phyloP scores from a whole-genome alignment of 2,329 filamentous ascomycete genomes.

The Neonectria ditissima region DNA sequence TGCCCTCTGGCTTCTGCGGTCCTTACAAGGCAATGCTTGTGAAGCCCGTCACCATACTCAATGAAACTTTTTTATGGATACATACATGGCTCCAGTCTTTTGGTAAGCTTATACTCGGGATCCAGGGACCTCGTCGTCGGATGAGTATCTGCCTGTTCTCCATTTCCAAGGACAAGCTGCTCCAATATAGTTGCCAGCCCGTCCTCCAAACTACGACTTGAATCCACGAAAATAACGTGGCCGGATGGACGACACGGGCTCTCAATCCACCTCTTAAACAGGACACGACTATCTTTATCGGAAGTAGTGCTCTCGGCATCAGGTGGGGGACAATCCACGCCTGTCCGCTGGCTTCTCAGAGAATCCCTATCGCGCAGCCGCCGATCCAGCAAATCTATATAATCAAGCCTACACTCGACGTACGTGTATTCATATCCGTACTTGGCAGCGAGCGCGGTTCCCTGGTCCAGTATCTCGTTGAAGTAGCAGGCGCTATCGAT shows the following conservation, averaged over 20 bases:
- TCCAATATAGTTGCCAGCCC: constrained; percentile 39
- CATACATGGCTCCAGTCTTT: too few species aligned
- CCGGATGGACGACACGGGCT: constrained; percentile 45
- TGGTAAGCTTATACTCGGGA: too few species aligned
- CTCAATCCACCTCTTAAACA: constrained; percentile 48
- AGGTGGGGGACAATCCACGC: constrained; percentile 41
- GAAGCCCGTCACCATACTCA: too few species aligned
- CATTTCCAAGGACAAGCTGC: constrained; percentile 28
- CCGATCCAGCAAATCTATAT: constrained; percentile 47
- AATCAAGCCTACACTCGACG: constrained; percentile 48
- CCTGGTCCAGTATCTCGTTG: constrained; percentile 46
- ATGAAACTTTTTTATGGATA: too few species aligned
- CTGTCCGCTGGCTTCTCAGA: constrained; percentile 48
- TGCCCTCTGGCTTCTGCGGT: too few species aligned
- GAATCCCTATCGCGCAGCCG: constrained; percentile 41
- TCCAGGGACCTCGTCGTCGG: too few species aligned
- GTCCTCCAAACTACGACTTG: constrained; percentile 33
- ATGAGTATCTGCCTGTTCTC: too few species aligned
- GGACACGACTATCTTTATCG: constrained; percentile 21
- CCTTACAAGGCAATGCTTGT: too few species aligned
- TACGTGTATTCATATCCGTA: constrained; percentile 43
- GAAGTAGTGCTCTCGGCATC: constrained; percentile 22
- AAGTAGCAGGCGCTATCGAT: constrained; percentile 55
- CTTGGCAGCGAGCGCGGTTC: constrained; percentile 43
- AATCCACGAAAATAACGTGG: constrained; percentile 43